These are phyloP conservation scores for Maudiozyma saulgeensis DNA, from an alignment of 805 yeast species.

Conservation along the genomic window DNA sequence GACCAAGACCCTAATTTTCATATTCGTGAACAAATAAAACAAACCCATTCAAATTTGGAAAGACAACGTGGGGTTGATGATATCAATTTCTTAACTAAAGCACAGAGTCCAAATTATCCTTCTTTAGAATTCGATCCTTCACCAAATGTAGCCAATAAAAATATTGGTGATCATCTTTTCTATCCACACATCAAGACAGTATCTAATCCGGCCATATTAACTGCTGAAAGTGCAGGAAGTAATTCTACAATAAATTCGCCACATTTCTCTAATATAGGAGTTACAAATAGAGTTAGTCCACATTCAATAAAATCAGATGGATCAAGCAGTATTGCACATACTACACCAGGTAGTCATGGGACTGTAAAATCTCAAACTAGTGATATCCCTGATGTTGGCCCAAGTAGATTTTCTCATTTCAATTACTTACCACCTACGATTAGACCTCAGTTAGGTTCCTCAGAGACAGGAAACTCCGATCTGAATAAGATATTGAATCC, in stretches of 20 bases:
- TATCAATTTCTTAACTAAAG: conserved; percentile 16
- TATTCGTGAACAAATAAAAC: neutral
- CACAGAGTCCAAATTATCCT: conserved; percentile 13
- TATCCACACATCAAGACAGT: neutral
- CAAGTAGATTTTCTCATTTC: conserved; percentile 58
- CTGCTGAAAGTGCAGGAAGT: neutral
- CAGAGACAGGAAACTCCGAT: conserved; percentile 40
- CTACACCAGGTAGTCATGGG: conserved; percentile 6
- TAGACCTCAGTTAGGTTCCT: conserved; percentile 59
- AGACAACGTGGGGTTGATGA: conserved; percentile 1
- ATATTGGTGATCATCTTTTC: neutral
- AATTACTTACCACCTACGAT: conserved; percentile 67
- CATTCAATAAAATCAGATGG: neutral
- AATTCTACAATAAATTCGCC: neutral
- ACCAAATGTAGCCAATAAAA: neutral
- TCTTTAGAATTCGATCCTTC: conserved; percentile 13
- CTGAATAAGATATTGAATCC: conserved; percentile 38
- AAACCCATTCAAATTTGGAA: neutral
- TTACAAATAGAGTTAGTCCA: neutral
- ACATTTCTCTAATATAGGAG: neutral
- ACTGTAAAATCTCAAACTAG: conserved; percentile 16
- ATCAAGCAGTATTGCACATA: neutral
- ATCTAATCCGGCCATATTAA: neutral
- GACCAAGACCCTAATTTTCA: neutral
- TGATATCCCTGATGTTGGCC: conserved; percentile 37